Evolutionary conservation across 1,284 basidiomycete genomes (phyloP).

Genomic region (Ustilago loliicola): DNA sequence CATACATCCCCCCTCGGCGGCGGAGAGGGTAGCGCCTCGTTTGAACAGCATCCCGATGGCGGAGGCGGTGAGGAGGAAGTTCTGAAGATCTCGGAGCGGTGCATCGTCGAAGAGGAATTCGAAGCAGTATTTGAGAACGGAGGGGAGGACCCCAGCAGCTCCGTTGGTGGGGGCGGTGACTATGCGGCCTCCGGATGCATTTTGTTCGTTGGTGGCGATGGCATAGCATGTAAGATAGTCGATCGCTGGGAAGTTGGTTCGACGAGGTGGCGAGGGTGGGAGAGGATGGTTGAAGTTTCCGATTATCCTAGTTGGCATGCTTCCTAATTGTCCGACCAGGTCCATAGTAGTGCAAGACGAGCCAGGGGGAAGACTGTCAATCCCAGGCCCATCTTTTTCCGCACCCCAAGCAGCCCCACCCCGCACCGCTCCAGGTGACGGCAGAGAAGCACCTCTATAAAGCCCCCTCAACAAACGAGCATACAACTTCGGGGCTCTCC

Average conservation of each 20-base stretch:
- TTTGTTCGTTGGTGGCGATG: conserved; percentile 77
- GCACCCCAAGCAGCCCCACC: neutral
- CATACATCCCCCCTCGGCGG: conserved; percentile 79
- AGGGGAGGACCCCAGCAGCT: conserved; percentile 85
- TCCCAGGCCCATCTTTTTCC: conserved; percentile 15
- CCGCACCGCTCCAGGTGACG: conserved; percentile 5
- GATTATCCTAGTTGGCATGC: conserved; percentile 73
- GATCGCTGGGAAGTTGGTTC: conserved; percentile 88
- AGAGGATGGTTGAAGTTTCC: conserved; percentile 86
- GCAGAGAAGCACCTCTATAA: conserved; percentile 58
- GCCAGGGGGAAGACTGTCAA: conserved; percentile 13
- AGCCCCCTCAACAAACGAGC: conserved; percentile 87
- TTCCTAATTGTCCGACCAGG: conserved; percentile 4
- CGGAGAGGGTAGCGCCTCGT: conserved; percentile 93
- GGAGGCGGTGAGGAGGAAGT: conserved; percentile 84
- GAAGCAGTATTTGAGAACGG: conserved; percentile 84
- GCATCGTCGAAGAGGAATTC: conserved; percentile 83
- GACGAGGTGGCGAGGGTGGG: conserved; percentile 74
- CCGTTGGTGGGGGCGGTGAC: conserved; percentile 92
- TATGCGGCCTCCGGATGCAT: conserved; percentile 90
- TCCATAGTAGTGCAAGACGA: neutral
- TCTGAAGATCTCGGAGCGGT: conserved; percentile 85
- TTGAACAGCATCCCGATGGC: conserved; percentile 98
- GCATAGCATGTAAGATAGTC: conserved; percentile 80
- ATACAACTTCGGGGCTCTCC: conserved; percentile 72